Evolutionary conservation across 2,329 filamentous ascomycete species (phyloP), one percentile per base, ranked within the genome.

Genomic region (Dissoconium aciculare): DNA sequence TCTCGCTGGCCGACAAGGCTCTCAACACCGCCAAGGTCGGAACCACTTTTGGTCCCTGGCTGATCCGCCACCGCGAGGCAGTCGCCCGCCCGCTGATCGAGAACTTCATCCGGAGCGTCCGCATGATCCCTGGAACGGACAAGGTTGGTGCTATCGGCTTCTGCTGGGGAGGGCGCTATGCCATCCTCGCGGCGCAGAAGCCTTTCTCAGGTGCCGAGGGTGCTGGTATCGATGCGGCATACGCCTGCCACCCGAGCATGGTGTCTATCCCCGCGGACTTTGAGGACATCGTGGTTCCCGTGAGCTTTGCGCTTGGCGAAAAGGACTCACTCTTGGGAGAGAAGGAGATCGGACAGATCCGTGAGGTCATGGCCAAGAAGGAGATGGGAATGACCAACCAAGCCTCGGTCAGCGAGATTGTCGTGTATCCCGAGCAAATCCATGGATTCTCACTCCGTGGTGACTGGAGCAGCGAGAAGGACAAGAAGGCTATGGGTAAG

Each of bases 401-500:
- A 5, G 5, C 24, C 5, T 26, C n/a, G n/a, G 5, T n/a, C 24
- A 12, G n/a, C 44, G 58, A 62, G 41, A 45, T 62, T 11, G 47
- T 43, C 31, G 49, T 60, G 6, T 62, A 62, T 42, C 46, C 59
- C 34, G 56, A 55, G 30, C 58, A 62, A 43, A 43, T 62, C 2
- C 59, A 63, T 43, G 58, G 58, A 1, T 62, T 62, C 44, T 51
- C 59, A 15, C 34, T 63, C 17, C 47, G 60, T 21, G 51, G 55
- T 23, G 57, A 60, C 40, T 59, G 54, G 55, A 52, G 47, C 25
- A 52, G 45, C 34, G 59, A 62, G 29, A 56, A 57, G 44, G 59
- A 61, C 33, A 58, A 55, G 52, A 57, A 60, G 49, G 58, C 59
- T 27, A 59, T 62, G 58, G 59, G 63, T 49, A 54, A 60, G 30